Conservation (phyloP, 2,329 filamentous ascomycete species). For the Kalmusia sp. region DNA sequence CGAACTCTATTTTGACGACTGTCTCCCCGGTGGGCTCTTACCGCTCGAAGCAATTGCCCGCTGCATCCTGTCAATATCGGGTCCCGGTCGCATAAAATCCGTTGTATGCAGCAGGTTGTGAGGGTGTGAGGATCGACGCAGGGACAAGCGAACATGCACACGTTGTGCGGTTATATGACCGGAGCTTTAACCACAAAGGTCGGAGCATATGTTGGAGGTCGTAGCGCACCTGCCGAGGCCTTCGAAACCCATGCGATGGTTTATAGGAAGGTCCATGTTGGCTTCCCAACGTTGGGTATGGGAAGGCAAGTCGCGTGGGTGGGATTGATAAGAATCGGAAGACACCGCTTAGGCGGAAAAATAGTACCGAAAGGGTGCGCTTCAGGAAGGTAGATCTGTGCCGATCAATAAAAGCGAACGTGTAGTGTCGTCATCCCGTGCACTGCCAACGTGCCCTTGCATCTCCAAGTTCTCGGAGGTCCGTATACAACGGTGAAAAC, state of each 20-base stretch:
- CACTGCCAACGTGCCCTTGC: neutral
- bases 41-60: slow-evolving; percentile 1
- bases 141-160: slow-evolving; percentile 6
- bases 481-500: neutral
- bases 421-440: neutral
- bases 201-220: neutral
- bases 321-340: neutral
- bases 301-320: neutral
- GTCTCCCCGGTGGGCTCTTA: neutral
- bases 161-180: neutral
- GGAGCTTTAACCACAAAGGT: neutral
- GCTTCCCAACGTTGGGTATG: neutral
- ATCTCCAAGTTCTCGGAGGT: neutral
- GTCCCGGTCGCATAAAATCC: neutral
- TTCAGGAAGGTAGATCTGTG: neutral
- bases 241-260: neutral
- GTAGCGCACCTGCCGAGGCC: neutral
- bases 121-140: slow-evolving; percentile 5
- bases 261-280: neutral
- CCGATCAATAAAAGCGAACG: neutral
- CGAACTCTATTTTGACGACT: neutral
- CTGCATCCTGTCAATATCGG: neutral
- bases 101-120: neutral
- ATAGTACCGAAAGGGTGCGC: neutral
- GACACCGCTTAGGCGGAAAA: neutral